phyloP scores from a whole-genome alignment of 2,329 filamentous ascomycete genomes.

The Drechslerella stenobrocha region DNA sequence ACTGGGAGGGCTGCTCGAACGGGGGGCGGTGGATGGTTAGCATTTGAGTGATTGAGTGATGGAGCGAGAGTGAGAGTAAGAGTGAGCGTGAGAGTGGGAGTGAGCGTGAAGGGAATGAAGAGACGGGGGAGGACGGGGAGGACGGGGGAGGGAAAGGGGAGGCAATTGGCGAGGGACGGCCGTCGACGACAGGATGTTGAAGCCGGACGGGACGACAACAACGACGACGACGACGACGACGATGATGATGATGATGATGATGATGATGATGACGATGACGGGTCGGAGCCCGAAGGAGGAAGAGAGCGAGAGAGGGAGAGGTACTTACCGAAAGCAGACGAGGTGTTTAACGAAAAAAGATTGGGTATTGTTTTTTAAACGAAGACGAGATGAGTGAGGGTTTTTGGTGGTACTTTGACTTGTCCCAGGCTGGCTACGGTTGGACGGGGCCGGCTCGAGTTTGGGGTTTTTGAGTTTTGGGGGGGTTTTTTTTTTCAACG shows the following conservation, averaged over 20 bases:
- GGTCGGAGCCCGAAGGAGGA: constrained; percentile 32
- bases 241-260: constrained; percentile 23
- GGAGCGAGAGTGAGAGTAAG: constrained; percentile 48
- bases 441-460: neutral
- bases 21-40: constrained; percentile 5
- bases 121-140: constrained; percentile 50
- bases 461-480: neutral
- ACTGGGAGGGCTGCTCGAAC: neutral
- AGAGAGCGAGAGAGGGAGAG: constrained; percentile 34
- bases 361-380: constrained; percentile 1
- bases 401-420: constrained; percentile 2
- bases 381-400: constrained; percentile 21
- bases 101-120: constrained; percentile 50
- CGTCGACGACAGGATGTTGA: too few species aligned
- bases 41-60: constrained; percentile 27
- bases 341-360: constrained; percentile 9
- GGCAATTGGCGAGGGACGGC: too few species aligned
- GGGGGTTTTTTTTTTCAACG: too few species aligned
- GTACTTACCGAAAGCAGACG: constrained; percentile 50
- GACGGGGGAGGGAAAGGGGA: constrained; percentile 50
- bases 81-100: constrained; percentile 49
- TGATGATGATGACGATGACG: constrained; percentile 40
- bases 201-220: constrained; percentile 28
- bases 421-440: neutral
- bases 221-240: constrained; percentile 49